These are phyloP conservation scores for Calonectria henricotiae DNA, from an alignment of 2,329 filamentous ascomycete species.

Conservation along the genomic window DNA sequence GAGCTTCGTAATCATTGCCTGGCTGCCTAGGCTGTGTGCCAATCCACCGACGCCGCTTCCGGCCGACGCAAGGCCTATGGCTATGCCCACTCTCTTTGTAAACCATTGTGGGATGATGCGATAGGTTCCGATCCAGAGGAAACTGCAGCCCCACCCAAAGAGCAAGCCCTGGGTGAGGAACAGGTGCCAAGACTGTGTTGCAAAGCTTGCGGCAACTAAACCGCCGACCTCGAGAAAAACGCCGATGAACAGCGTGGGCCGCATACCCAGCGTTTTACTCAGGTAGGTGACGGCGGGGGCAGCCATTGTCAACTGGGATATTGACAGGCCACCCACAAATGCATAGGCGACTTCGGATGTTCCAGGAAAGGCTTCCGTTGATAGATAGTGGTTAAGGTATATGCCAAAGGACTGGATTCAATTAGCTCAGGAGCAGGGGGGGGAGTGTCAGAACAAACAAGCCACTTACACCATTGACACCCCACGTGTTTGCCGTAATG, in stretches of 20 bases:
- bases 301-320: slow-evolving; percentile 21
- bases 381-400: slow-evolving; percentile 22
- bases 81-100: slow-evolving; percentile 39
- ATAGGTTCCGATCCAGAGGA: slow-evolving; percentile 71
- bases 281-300: slow-evolving; percentile 3
- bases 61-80: slow-evolving; percentile 4
- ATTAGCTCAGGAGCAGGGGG: not conserved
- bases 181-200: slow-evolving; percentile 72
- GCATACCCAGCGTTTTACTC: slow-evolving; percentile 49
- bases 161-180: slow-evolving; percentile 74
- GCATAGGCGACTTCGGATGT: slow-evolving; percentile 22
- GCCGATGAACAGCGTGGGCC: slow-evolving; percentile 66
- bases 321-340: slow-evolving; percentile 11
- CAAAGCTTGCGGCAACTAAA: slow-evolving; percentile 70
- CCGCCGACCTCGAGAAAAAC: slow-evolving; percentile 68
- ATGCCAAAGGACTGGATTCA: not conserved
- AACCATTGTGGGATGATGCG: slow-evolving; percentile 76
- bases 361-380: slow-evolving; percentile 11
- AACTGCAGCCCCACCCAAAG: slow-evolving; percentile 75
- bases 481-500: slow-evolving; percentile 26
- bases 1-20: slow-evolving; percentile 10
- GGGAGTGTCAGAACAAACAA: not conserved
- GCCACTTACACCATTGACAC: slow-evolving; percentile 22
- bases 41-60: slow-evolving; percentile 14
- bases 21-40: slow-evolving; percentile 20